Conservation (phyloP, 31 red algal genomes). For the Porphyra umbilicalis region DNA sequence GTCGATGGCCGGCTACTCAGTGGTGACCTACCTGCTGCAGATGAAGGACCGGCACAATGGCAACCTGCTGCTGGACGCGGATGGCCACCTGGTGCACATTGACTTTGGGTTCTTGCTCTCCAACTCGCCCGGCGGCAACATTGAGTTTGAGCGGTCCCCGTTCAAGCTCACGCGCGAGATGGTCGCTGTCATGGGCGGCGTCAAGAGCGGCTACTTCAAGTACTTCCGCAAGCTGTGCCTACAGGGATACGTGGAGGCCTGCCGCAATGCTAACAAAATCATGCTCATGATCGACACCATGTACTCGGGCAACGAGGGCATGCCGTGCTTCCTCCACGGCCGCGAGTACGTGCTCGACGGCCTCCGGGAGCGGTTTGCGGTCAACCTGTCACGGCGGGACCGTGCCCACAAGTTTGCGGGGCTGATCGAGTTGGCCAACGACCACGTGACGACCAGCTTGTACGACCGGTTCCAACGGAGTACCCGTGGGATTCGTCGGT, state of each 20-base stretch:
- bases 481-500: constrained; percentile 55
- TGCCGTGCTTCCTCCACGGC: constrained; percentile 97
- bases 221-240: constrained; percentile 80
- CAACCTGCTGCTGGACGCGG: constrained; percentile 92
- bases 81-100: constrained; percentile 93
- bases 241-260: constrained; percentile 88
- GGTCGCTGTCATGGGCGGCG: constrained; percentile 94
- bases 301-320: constrained; percentile 87
- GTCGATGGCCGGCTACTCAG: constrained; percentile 95
- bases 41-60: constrained; percentile 99
- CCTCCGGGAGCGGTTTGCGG: constrained; percentile 79
- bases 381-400: constrained; percentile 59
- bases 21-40: constrained; percentile 89
- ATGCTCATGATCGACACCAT: constrained; percentile 97
- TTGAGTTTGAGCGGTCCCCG: constrained; percentile 95
- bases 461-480: constrained; percentile 92
- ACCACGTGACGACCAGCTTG: constrained; percentile 89
- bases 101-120: constrained; percentile 98
- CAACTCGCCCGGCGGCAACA: constrained; percentile 94
- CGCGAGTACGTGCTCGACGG: constrained; percentile 79
- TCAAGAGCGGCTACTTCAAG: constrained; percentile 63
- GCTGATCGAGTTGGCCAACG: constrained; percentile 60
- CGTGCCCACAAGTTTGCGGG: constrained; percentile 48
- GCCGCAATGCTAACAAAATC: constrained; percentile 81
- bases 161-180: constrained; percentile 97